Conservation (phyloP, 2,329 filamentous ascomycete genomes). For the Colletotrichum noveboracense region DNA sequence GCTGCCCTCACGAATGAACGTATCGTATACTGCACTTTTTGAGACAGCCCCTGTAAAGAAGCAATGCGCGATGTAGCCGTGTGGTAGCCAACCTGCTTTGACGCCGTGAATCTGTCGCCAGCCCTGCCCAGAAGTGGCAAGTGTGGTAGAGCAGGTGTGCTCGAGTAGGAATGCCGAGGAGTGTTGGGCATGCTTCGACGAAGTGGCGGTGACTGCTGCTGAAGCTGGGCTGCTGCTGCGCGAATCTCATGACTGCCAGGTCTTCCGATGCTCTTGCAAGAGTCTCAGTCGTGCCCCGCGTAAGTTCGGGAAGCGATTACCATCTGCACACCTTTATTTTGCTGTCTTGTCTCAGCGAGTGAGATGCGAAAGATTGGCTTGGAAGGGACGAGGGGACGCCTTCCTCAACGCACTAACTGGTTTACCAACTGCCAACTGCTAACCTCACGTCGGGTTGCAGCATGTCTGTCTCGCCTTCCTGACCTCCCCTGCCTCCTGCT, state of each 20-base stretch:
- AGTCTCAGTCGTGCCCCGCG: conserved; percentile 15
- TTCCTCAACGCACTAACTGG: conserved; percentile 3
- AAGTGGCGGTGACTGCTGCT: conserved; percentile 20
- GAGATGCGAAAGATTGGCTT: neutral
- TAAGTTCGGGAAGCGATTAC: neutral
- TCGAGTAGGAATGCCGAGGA: neutral
- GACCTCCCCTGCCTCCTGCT: neutral
- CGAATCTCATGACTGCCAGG: conserved; percentile 17
- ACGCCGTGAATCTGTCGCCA: neutral
- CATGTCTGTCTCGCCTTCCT: neutral
- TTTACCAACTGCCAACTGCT: neutral
- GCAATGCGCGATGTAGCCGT: neutral
- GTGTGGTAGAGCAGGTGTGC: neutral
- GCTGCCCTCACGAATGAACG: conserved; percentile 18
- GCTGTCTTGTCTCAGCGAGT: conserved; percentile 12
- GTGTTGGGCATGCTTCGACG: neutral
- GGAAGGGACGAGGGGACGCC: neutral
- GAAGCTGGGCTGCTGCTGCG: neutral
- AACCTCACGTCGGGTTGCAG: neutral
- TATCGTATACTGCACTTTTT: neutral
- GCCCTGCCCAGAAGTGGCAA: neutral
- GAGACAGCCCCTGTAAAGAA: neutral
- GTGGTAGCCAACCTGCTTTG: neutral
- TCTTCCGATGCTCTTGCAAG: neutral
- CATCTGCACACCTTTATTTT: conserved; percentile 5